phyloP scores from a whole-genome alignment of 345 rosid genomes.

The Limnanthes douglasii region DNA sequence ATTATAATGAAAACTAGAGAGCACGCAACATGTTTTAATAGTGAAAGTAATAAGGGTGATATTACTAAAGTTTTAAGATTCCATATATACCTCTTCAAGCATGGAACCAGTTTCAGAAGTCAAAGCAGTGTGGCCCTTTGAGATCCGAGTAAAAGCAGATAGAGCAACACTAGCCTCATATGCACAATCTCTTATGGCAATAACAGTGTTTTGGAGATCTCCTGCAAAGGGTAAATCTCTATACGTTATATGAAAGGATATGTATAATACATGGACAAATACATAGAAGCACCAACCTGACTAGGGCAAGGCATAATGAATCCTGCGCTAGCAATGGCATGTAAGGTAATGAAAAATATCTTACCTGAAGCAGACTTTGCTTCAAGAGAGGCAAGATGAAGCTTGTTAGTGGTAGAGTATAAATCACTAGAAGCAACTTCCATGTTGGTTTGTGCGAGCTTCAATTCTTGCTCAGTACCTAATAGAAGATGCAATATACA shows the following conservation, averaged over 20 bases:
- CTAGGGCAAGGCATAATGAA: constrained; percentile 2
- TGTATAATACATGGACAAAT: not conserved
- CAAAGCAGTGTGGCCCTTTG: constrained; percentile 77
- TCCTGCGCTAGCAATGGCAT: constrained; percentile 1
- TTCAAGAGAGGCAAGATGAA: constrained; percentile 53
- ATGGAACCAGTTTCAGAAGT: constrained; percentile 91
- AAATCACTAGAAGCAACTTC: constrained; percentile 71
- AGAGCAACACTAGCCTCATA: constrained; percentile 66
- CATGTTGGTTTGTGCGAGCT: constrained; percentile 58
- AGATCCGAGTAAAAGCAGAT: constrained; percentile 57
- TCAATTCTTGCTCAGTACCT: constrained; percentile 84
- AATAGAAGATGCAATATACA: constrained; percentile 9
- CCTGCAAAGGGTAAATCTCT: constrained; percentile 25
- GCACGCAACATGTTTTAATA: no score
- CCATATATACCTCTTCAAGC: constrained; percentile 98
- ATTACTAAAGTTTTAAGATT: no score
- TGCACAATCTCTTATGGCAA: constrained; percentile 85
- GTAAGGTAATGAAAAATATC: constrained; percentile 8
- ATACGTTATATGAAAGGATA: constrained; percentile 2
- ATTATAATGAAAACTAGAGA: no score
- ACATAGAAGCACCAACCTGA: not conserved
- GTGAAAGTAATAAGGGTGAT: no score
- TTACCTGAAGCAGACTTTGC: constrained; percentile 86
- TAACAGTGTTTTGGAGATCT: constrained; percentile 61
- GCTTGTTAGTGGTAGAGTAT: constrained; percentile 63